Evolutionary conservation across 805 yeast genomes (phyloP), one percentile per base, ranked within the genome.

Genomic region (Suhomyces faveliae): DNA sequence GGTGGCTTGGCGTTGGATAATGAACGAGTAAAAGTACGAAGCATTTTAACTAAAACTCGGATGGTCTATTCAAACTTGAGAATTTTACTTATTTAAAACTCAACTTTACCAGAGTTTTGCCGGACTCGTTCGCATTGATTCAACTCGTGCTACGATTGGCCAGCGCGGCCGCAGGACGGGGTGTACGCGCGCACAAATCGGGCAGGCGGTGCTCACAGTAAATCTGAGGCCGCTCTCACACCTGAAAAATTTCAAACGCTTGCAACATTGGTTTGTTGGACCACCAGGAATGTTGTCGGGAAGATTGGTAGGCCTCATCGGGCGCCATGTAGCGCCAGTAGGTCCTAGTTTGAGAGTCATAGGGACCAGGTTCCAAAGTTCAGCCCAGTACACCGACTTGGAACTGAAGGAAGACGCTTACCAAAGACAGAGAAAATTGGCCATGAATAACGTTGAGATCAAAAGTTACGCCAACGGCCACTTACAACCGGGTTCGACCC

Each of bases 1-100:
- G 98, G 97, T 46, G 95, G 90, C 71, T 83, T 85, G 58, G 88
- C 85, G 51, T 90, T 72, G 50, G 91, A 72, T 76, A 86, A 68
- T 49, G 85, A 73, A 76, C 91, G 85, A 66, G 76, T 63, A 66
- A 83, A 82, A 61, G 78, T 75, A 75, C 85, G 85, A 60, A 85
- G 45, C 47, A 41, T 48, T 43, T 40, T 46, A 43, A 46, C 23
- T 29, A 37, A 33, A 33, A 33, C 37, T 33, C 37, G 19, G 21
- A 15, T 33, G 37, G 12, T 33, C 37, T 33, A 20, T 33, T 7
- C 27, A 11, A 11, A 11, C 21, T 15, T 33, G 37, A 12, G 17
- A 33, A 33, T 33, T 33, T 33, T 33, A 33, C 21, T 33, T 33
- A 13, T 33, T 33, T 33, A n/a, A n/a, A 6, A 24, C 27, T 24